Percentiles rank a stretch among this genome's conserved stretches.
phyloP scores from a whole-genome alignment of 2,329 filamentous ascomycete genomes.

The Penicillium brevicompactum region DNA sequence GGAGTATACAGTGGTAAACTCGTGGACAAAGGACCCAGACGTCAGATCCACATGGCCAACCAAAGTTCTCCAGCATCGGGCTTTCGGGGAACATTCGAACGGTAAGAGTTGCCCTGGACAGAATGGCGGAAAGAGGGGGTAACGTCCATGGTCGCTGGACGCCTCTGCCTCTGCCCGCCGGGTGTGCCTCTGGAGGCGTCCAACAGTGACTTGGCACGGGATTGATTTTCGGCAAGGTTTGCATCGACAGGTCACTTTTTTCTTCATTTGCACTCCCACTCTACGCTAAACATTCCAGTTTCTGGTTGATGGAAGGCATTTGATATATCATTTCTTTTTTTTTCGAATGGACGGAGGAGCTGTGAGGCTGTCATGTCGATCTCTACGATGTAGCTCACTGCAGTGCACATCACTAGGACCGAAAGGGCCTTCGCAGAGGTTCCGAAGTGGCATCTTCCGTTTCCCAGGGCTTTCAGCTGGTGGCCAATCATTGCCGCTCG shows the following conservation, averaged over 20 bases:
- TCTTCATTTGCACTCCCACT: not conserved
- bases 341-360: too few species aligned
- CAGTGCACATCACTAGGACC: conserved; percentile 5
- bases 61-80: not conserved
- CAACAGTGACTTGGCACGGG: conserved; percentile 1
- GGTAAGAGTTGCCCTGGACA: not conserved
- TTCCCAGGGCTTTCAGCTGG: too few species aligned
- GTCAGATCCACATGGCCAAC: conserved; percentile 10
- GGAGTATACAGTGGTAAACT: not conserved
- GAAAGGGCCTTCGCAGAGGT: not conserved
- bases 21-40: not conserved
- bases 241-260: conserved; percentile 1
- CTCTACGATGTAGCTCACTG: conserved; percentile 1
- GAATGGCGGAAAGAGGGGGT: not conserved
- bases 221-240: not conserved
- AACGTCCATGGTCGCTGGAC: not conserved
- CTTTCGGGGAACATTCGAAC: conserved; percentile 1
- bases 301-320: not conserved
- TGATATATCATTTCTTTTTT: not conserved
- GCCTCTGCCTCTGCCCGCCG: not conserved
- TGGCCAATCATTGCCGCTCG: conserved; percentile 3
- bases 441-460: not conserved
- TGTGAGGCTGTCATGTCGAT: conserved; percentile 1
- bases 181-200: conserved; percentile 2
- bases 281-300: not conserved